phyloP scores from a whole-genome alignment of 2,329 filamentous ascomycete species.

The Aspergillus sp. region DNA sequence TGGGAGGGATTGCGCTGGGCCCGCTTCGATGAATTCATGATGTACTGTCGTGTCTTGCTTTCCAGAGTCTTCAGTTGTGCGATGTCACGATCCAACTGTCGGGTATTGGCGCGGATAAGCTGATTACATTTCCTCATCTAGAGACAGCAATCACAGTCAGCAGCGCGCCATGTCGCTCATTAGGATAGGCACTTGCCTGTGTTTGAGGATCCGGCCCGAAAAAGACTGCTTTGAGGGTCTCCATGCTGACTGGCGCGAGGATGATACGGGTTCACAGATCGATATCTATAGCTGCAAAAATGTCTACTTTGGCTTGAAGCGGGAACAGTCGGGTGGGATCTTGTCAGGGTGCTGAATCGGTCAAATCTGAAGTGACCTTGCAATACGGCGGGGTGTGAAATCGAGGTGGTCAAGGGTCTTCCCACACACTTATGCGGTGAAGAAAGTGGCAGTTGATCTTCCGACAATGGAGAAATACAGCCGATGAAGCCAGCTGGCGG shows the following conservation, averaged over 20 bases:
- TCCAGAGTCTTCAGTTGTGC: conserved; percentile 75
- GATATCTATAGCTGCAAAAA: not conserved
- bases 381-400: not conserved
- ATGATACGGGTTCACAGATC: not conserved
- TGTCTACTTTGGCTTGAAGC: not conserved
- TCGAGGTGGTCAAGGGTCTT: not conserved
- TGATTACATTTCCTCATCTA: conserved; percentile 95
- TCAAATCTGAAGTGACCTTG: conserved; percentile 7
- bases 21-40: conserved; percentile 78
- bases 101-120: conserved; percentile 84
- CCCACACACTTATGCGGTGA: not conserved
- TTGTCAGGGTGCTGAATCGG: not conserved
- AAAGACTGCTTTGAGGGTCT: conserved; percentile 82
- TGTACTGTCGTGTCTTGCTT: conserved; percentile 79
- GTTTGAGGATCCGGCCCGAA: conserved; percentile 89
- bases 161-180: not conserved
- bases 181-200: conserved; percentile 63
- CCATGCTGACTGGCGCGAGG: conserved; percentile 60
- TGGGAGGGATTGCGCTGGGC: conserved; percentile 78
- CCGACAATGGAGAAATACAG: too few species aligned
- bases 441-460: not conserved
- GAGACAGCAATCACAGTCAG: conserved; percentile 15
- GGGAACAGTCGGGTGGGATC: not conserved
- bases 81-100: conserved; percentile 94
- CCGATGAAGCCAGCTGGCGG: not conserved